These are phyloP conservation scores for Talaromyces sp. DNA, from an alignment of 2,329 filamentous ascomycete species.

Conservation along the genomic window DNA sequence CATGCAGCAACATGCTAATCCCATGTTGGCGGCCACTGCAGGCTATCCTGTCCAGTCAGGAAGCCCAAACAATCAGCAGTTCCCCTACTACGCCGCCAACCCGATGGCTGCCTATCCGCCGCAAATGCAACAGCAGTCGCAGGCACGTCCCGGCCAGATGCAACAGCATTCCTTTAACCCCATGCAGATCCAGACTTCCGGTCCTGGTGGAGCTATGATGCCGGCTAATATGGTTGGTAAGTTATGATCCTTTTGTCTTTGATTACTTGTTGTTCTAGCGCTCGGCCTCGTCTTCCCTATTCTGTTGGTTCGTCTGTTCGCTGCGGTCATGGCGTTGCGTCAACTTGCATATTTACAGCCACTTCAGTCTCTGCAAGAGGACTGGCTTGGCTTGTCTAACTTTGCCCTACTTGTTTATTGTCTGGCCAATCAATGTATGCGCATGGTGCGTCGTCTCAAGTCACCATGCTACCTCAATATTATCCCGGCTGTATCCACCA, in stretches of 20 bases:
- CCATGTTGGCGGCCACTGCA: conserved; percentile 22
- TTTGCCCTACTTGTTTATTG: not conserved
- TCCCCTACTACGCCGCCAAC: conserved; percentile 36
- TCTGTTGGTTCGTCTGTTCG: not conserved
- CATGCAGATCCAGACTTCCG: conserved; percentile 33
- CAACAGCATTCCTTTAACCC: conserved; percentile 33
- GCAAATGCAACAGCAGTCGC: conserved; percentile 23
- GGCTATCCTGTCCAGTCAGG: conserved; percentile 37
- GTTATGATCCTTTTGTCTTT: not conserved
- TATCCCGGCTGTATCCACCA: conserved; percentile 4
- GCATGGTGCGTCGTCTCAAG: conserved; percentile 18
- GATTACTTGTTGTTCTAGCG: not conserved
- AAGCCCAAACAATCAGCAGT: conserved; percentile 24
- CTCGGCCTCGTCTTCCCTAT: not conserved
- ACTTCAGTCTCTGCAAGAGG: not conserved
- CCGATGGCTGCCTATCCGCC: conserved; percentile 22
- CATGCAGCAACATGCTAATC: conserved; percentile 22
- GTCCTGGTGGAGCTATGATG: conserved; percentile 39
- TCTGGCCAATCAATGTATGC: conserved; percentile 2
- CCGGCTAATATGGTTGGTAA: conserved; percentile 31
- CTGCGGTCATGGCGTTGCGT: conserved; percentile 21
- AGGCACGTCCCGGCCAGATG: conserved; percentile 17
- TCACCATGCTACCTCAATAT: not conserved
- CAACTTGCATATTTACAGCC: not conserved
- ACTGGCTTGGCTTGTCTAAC: conserved; percentile 5